A percentile compares a stretch with the other conserved stretches of the same genome.
phyloP scores from a whole-genome alignment of 2,329 filamentous ascomycete species.

The Helminthosporium solani region DNA sequence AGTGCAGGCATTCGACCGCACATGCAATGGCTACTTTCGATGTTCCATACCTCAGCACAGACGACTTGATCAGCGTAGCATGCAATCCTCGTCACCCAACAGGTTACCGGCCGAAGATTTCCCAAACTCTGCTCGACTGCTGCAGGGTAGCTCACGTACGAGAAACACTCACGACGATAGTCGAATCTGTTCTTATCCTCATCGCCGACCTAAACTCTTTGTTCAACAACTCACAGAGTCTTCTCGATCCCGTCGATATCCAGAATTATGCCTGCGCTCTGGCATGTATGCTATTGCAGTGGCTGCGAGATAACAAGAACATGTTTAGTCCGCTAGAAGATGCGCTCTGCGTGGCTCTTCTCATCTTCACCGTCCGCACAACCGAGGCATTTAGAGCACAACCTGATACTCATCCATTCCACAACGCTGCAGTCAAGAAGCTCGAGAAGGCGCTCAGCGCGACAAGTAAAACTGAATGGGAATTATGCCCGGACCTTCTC shows the following conservation, averaged over 20 bases:
- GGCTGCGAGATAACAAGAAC: constrained; percentile 31
- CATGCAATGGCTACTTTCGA: constrained; percentile 40
- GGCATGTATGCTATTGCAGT: constrained; percentile 35
- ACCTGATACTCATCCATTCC: constrained; percentile 29
- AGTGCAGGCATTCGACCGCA: constrained; percentile 42
- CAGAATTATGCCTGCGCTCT: constrained; percentile 40
- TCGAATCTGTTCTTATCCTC: constrained; percentile 32
- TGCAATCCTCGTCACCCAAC: constrained; percentile 30
- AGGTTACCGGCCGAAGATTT: constrained; percentile 31
- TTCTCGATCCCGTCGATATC: constrained; percentile 38
- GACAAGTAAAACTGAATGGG: constrained; percentile 34
- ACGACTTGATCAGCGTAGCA: constrained; percentile 30
- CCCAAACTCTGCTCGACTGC: constrained; percentile 31
- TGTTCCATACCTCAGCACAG: constrained; percentile 32
- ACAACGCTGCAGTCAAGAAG: constrained; percentile 34
- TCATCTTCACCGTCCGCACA: constrained; percentile 39
- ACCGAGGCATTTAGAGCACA: constrained; percentile 35
- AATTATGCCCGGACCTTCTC: constrained; percentile 35
- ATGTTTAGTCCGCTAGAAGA: constrained; percentile 34
- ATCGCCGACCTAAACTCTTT: constrained; percentile 40
- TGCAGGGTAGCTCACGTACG: constrained; percentile 33
- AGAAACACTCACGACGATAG: constrained; percentile 27
- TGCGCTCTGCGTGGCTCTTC: constrained; percentile 38
- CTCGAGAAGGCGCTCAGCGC: constrained; percentile 39
- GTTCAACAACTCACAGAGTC: constrained; percentile 31